Evolutionary conservation across 805 yeast species (phyloP).

Genomic region (Tetrapisispora taiwanensis): DNA sequence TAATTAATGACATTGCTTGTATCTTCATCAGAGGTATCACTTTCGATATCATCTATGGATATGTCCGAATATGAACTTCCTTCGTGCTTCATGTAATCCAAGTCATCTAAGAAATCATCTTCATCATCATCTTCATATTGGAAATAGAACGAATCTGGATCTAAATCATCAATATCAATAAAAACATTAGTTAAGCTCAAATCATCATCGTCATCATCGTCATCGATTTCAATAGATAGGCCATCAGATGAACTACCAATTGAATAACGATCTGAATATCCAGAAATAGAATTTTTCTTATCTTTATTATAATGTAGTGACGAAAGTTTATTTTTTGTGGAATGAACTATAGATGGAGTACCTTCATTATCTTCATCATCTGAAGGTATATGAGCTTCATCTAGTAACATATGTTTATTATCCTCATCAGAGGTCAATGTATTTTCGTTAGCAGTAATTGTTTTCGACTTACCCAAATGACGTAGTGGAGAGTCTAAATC

Average conservation of each 20-base stretch:
- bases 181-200: constrained; percentile 33
- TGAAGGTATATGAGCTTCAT: constrained; percentile 28
- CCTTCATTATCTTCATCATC: constrained; percentile 24
- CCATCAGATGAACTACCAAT: constrained; percentile 7
- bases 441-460: constrained; percentile 16
- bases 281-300: not conserved
- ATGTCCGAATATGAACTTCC: constrained; percentile 28
- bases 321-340: not conserved
- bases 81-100: constrained; percentile 5
- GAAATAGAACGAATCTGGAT: constrained; percentile 29
- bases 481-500: constrained; percentile 19
- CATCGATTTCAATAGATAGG: constrained; percentile 15
- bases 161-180: constrained; percentile 31
- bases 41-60: constrained; percentile 8
- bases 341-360: too few relatives aligned
- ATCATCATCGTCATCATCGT: constrained; percentile 28
- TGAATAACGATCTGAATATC: not conserved
- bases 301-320: constrained; percentile 27
- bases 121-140: constrained; percentile 41
- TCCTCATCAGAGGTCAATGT: constrained; percentile 23
- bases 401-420: constrained; percentile 27
- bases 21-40: constrained; percentile 1
- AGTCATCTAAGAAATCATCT: constrained; percentile 38
- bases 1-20: constrained; percentile 26
- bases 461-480: constrained; percentile 12